These are phyloP conservation scores for Dactylorhiza incarnata DNA, from an alignment of 106 monocot species.

Conservation along the genomic window DNA sequence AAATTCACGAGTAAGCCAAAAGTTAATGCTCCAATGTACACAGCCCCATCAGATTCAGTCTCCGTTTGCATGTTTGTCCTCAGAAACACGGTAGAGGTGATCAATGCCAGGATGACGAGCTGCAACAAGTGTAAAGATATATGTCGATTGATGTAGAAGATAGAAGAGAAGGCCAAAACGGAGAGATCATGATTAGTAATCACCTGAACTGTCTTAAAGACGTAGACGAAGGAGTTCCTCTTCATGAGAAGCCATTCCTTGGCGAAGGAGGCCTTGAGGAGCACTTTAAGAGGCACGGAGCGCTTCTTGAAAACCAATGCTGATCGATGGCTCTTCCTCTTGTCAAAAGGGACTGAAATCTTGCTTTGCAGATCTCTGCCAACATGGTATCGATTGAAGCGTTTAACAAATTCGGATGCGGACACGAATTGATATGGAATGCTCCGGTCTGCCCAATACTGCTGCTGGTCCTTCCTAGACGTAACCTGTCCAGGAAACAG, in stretches of 20 bases:
- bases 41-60: slow-evolving; percentile 32
- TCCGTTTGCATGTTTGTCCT: slow-evolving; percentile 36
- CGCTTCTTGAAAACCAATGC: slow-evolving; percentile 36
- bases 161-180: neutral
- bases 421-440: slow-evolving; percentile 40
- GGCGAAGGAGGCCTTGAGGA: slow-evolving; percentile 40
- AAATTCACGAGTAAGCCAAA: slow-evolving; percentile 52
- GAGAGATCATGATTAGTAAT: neutral
- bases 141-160: neutral
- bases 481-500: slow-evolving; percentile 31
- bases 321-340: slow-evolving; percentile 36
- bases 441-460: slow-evolving; percentile 47
- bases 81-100: slow-evolving; percentile 45
- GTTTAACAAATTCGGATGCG: slow-evolving; percentile 33
- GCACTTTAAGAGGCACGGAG: slow-evolving; percentile 28
- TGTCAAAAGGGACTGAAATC: slow-evolving; percentile 49
- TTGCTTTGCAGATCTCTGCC: slow-evolving; percentile 27
- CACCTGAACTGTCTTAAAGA: slow-evolving; percentile 61
- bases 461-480: slow-evolving; percentile 68
- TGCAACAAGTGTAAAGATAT: slow-evolving; percentile 3
- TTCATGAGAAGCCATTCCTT: slow-evolving; percentile 72
- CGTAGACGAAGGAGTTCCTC: slow-evolving; percentile 65
- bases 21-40: slow-evolving; percentile 56
- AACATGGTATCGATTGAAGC: slow-evolving; percentile 39
- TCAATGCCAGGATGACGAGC: slow-evolving; percentile 36